These are phyloP conservation scores for Peronosclerospora sorghi DNA, from an alignment of 352 stramenopile species.

Conservation along the genomic window DNA sequence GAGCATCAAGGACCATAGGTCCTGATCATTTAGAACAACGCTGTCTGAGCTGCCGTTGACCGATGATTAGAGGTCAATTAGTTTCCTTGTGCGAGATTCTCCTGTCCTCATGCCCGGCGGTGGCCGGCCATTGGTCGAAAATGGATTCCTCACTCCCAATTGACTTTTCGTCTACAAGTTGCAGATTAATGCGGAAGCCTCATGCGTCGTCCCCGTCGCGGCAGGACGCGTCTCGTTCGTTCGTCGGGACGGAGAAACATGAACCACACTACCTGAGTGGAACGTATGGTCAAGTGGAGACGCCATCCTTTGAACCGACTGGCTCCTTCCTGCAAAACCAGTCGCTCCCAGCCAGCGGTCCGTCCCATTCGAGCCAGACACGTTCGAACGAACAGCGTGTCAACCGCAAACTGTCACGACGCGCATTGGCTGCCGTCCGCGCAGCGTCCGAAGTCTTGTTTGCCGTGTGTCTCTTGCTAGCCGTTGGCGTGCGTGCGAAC, in stretches of 20 bases:
- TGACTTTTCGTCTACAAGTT: no score
- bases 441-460: conserved; percentile 25
- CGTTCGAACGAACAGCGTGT: not conserved
- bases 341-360: conserved; percentile 6
- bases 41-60: no score
- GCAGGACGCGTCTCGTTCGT: conserved; percentile 6
- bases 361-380: conserved; percentile 3
- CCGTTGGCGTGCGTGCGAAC: conserved; percentile 39
- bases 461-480: conserved; percentile 38
- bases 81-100: no score
- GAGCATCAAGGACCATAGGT: no score
- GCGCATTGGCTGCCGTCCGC: conserved; percentile 13
- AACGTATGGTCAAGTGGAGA: conserved; percentile 15
- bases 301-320: conserved; percentile 12
- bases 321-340: conserved; percentile 5
- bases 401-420: conserved; percentile 11
- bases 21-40: no score
- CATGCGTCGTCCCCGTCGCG: conserved; percentile 6
- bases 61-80: no score
- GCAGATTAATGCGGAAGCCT: conserved; percentile 10
- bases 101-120: no score
- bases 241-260: conserved; percentile 24
- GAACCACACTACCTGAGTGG: no score
- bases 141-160: no score
- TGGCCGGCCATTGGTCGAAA: no score